Conservation (phyloP, 371 early-diverging fungal genomes). For the Mortierella polycephala region DNA sequence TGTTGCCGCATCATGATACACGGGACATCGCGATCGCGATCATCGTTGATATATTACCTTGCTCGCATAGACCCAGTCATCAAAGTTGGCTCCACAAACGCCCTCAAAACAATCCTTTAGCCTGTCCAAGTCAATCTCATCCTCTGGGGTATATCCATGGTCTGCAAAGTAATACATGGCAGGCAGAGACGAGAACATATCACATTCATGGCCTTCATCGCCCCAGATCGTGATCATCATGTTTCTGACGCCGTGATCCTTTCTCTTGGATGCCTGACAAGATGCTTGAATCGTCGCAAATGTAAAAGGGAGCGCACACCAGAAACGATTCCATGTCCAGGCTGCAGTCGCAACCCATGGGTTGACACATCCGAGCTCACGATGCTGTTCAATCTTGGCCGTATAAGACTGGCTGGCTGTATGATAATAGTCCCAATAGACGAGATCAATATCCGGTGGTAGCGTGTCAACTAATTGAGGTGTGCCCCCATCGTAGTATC, state of each 20-base stretch:
- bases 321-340: conserved; percentile 91
- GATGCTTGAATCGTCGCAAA: conserved; percentile 82
- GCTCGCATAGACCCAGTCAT: conserved; percentile 76
- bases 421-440: conserved; percentile 93
- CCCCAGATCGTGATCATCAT: conserved; percentile 90
- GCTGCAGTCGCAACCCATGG: conserved; percentile 84
- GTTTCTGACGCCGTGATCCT: conserved; percentile 69
- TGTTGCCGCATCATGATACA: neutral
- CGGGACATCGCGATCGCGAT: too few relatives aligned
- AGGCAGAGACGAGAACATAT: conserved; percentile 81
- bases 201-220: conserved; percentile 93
- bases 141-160: conserved; percentile 73
- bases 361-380: conserved; percentile 78
- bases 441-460: conserved; percentile 75
- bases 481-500: conserved; percentile 80
- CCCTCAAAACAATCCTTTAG: conserved; percentile 78
- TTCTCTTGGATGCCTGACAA: conserved; percentile 73
- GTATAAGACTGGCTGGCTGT: conserved; percentile 74
- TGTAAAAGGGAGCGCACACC: conserved; percentile 84
- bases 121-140: conserved; percentile 67
- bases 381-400: conserved; percentile 83
- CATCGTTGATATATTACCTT: conserved; percentile 56
- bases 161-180: conserved; percentile 81
- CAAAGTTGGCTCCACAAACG: conserved; percentile 82
- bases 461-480: conserved; percentile 68